Evolutionary conservation across 1,139 yeast genomes (phyloP).

Genomic region (Zhuliangozyma blackwelliae): DNA sequence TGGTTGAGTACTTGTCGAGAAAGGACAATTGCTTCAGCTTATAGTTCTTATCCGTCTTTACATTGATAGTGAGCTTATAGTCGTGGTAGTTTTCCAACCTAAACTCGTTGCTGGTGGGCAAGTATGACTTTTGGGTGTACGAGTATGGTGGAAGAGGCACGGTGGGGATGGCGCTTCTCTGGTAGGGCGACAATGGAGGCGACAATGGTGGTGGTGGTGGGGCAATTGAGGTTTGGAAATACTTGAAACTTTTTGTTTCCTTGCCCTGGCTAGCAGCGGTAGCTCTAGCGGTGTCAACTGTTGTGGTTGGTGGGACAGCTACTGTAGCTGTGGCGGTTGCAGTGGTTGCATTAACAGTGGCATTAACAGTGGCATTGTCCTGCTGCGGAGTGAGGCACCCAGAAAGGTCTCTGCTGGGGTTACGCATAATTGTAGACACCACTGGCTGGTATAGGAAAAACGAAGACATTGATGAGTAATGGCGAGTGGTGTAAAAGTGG

Average conservation of each 20-base stretch:
- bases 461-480: constrained; percentile 18
- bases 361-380: constrained; percentile 1
- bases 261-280: too few species aligned
- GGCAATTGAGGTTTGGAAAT: background rate
- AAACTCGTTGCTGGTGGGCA: constrained; percentile 27
- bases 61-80: constrained; percentile 47
- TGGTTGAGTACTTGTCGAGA: constrained; percentile 44
- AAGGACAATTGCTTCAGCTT: constrained; percentile 47
- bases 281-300: too few species aligned
- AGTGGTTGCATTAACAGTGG: background rate
- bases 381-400: constrained; percentile 39
- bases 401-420: constrained; percentile 23
- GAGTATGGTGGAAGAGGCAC: constrained; percentile 55
- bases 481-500: constrained; percentile 20
- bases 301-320: background rate
- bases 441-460: constrained; percentile 29
- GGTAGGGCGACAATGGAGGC: constrained; percentile 66
- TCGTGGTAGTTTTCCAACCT: constrained; percentile 47
- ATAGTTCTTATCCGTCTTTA: constrained; percentile 36
- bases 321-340: constrained; percentile 1
- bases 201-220: constrained; percentile 34
- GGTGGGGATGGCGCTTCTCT: constrained; percentile 16
- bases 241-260: too few species aligned
- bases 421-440: constrained; percentile 7
- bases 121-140: constrained; percentile 10